Conservation (phyloP, 495 filamentous ascomycete genomes). For the Podospora sp. region DNA sequence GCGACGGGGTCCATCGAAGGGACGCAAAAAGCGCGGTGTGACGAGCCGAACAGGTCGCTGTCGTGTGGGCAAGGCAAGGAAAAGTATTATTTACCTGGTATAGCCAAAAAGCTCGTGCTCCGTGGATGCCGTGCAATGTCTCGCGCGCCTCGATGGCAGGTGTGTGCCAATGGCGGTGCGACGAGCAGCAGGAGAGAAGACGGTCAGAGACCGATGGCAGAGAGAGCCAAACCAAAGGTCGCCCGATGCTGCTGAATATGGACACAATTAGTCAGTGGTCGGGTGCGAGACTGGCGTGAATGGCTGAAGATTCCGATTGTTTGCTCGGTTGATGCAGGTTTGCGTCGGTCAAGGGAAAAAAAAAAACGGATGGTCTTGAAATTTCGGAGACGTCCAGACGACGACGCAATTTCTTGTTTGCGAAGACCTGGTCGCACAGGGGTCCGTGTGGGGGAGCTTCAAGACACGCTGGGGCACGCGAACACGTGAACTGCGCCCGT, state of each 20-base stretch:
- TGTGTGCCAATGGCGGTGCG: not conserved
- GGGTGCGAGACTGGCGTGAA: conserved; percentile 10
- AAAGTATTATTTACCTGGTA: not conserved
- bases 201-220: not conserved
- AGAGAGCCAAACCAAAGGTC: not conserved
- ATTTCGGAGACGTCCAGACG: not conserved
- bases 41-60: not conserved
- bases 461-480: conserved; percentile 36
- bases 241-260: not conserved
- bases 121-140: not conserved
- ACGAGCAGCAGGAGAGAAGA: not conserved
- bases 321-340: conserved; percentile 24
- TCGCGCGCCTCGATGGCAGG: not conserved
- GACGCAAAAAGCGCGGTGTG: not conserved
- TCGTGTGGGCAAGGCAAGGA: not conserved
- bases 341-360: conserved; percentile 18
- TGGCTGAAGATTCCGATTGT: conserved; percentile 20
- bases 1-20: not conserved
- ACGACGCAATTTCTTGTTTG: conserved; percentile 18
- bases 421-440: conserved; percentile 26
- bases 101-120: not conserved
- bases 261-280: not conserved
- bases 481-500: conserved; percentile 32
- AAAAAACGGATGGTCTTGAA: conserved; percentile 14
- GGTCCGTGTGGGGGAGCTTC: conserved; percentile 29